Percentiles rank a stretch among this genome's conserved stretches.
Conservation (phyloP, 768 basidiomycete genomes). For the Tephrocybe sp. region DNA sequence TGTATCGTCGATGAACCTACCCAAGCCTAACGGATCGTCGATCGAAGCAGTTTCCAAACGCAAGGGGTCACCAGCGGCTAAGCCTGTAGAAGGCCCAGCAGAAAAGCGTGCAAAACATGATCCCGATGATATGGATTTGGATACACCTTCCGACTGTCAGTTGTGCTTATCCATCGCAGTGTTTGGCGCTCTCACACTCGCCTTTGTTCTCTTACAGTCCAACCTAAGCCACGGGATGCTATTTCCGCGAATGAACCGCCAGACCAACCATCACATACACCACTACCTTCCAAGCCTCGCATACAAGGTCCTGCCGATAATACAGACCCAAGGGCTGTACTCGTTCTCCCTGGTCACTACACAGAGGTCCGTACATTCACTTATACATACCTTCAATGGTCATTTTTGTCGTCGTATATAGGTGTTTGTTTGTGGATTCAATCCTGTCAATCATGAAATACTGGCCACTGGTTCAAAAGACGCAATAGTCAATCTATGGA, state of each 20-base stretch:
- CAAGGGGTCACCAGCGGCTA: slow-evolving; percentile 45
- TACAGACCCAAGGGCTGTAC: slow-evolving; percentile 40
- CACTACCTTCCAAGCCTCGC: slow-evolving; percentile 30
- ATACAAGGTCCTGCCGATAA: slow-evolving; percentile 40
- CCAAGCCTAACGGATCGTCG: slow-evolving; percentile 20
- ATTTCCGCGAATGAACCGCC: slow-evolving; percentile 10
- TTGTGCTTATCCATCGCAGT: background rate
- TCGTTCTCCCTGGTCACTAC: slow-evolving; percentile 55
- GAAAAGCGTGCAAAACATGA: slow-evolving; percentile 66
- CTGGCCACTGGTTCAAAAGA: slow-evolving; percentile 82
- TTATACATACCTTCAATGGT: background rate
- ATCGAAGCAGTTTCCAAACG: slow-evolving; percentile 39
- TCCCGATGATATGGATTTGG: slow-evolving; percentile 46
- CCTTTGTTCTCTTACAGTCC: background rate
- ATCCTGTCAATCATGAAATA: slow-evolving; percentile 55
- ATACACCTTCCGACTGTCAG: slow-evolving; percentile 33
- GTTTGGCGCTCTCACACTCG: background rate
- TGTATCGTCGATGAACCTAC: slow-evolving; percentile 8
- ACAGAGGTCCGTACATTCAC: slow-evolving; percentile 43
- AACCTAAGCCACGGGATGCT: slow-evolving; percentile 14
- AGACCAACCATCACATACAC: slow-evolving; percentile 21
- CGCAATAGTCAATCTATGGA: slow-evolving; percentile 72
- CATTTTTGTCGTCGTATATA: slow-evolving; percentile 23
- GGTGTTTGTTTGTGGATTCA: slow-evolving; percentile 84
- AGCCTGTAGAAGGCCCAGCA: slow-evolving; percentile 42